Conservation (phyloP, 1,284 basidiomycete species). For the Ganoderma lucidum region DNA sequence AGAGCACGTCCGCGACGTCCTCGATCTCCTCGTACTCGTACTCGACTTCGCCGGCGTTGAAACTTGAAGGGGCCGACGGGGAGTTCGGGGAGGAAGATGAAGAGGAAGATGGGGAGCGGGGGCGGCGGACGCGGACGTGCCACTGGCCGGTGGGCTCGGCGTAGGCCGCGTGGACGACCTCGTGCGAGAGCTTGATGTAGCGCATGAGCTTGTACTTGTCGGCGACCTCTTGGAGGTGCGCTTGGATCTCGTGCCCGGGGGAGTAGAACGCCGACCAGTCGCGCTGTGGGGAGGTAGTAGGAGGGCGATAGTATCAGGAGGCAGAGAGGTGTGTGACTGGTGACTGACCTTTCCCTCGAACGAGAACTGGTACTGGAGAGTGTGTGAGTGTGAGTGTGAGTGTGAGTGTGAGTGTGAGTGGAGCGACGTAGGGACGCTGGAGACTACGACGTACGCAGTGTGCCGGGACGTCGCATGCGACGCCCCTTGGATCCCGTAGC, state of each 20-base stretch:
- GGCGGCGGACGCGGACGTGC: slow-evolving; percentile 54
- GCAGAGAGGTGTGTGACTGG: neutral
- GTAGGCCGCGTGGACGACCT: slow-evolving; percentile 58
- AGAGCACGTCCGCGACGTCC: slow-evolving; percentile 59
- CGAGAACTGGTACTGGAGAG: slow-evolving; percentile 60
- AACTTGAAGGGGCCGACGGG: too few relatives aligned
- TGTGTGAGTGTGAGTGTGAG: too few relatives aligned
- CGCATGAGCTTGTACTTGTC: slow-evolving; percentile 64
- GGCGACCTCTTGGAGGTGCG: slow-evolving; percentile 58
- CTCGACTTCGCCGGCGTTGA: too few relatives aligned
- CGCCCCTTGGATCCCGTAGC: slow-evolving; percentile 44
- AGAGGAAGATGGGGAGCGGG: neutral
- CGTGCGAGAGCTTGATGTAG: slow-evolving; percentile 62
- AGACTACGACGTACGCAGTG: slow-evolving; percentile 49
- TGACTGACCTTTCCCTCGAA: slow-evolving; percentile 57
- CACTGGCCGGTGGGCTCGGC: slow-evolving; percentile 60
- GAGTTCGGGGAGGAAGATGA: too few relatives aligned
- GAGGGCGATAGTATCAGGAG: too few relatives aligned
- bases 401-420: too few relatives aligned
- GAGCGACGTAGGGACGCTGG: neutral
- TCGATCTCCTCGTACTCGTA: slow-evolving; percentile 50
- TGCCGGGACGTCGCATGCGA: slow-evolving; percentile 64
- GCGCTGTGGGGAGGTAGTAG: slow-evolving; percentile 42
- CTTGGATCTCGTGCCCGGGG: slow-evolving; percentile 61
- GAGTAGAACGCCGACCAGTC: slow-evolving; percentile 70